Evolutionary conservation across 2,329 filamentous ascomycete species (phyloP).

Genomic region (Scleromitrula shiraiana): DNA sequence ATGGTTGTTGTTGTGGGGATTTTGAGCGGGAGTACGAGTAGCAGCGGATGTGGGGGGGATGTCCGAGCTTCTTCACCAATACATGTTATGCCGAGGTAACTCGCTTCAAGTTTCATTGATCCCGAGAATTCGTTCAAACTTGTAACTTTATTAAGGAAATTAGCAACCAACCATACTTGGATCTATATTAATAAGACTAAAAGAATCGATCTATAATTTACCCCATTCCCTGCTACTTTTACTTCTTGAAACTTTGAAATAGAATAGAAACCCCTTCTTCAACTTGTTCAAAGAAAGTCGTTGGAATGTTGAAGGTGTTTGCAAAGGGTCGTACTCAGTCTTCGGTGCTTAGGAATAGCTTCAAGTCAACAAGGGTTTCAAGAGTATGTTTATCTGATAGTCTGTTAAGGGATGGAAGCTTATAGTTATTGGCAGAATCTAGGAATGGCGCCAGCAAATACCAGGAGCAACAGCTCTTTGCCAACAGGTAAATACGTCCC

Average conservation of each 20-base stretch:
- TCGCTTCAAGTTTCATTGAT: too few relatives aligned
- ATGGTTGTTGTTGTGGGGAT: too few relatives aligned
- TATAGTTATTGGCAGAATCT: conserved; percentile 18
- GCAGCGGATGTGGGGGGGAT: too few relatives aligned
- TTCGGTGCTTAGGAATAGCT: conserved; percentile 26
- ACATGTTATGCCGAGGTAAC: too few relatives aligned
- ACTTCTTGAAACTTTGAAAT: conserved; percentile 12
- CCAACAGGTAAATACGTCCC: conserved; percentile 37
- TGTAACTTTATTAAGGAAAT: too few relatives aligned
- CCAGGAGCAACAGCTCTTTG: conserved; percentile 50
- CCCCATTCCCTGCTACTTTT: conserved; percentile 4
- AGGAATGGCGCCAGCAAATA: conserved; percentile 44
- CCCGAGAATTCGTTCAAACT: too few relatives aligned
- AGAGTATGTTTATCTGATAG: conserved; percentile 18
- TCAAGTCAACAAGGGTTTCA: conserved; percentile 20
- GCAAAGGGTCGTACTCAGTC: conserved; percentile 27
- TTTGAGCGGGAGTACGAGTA: too few relatives aligned
- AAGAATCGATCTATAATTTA: conserved; percentile 3
- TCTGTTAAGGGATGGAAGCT: conserved; percentile 7
- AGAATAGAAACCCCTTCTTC: conserved; percentile 8
- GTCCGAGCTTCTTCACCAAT: too few relatives aligned
- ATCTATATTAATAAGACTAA: neutral
- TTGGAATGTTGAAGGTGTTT: conserved; percentile 31
- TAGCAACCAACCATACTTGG: neutral
- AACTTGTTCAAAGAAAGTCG: conserved; percentile 10